A percentile compares a stretch with the other conserved stretches of the same genome.
These are phyloP conservation scores for Hamamelis virginiana DNA, from an alignment of 164 flowering plant genomes.

Conservation along the genomic window DNA sequence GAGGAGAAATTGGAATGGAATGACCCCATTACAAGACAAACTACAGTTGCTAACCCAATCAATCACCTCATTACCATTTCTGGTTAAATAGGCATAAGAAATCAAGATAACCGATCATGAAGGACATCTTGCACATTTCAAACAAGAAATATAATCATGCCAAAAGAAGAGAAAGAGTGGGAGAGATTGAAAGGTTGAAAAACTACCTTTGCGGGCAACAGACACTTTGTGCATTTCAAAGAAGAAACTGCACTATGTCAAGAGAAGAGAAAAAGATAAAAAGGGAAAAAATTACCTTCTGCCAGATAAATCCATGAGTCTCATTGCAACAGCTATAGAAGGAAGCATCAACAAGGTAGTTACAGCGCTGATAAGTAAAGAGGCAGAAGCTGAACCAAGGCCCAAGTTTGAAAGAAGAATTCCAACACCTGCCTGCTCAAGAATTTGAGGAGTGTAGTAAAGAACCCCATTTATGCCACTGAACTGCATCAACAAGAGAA, in stretches of 20 bases:
- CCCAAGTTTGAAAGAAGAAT: constrained; percentile 76
- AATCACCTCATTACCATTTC: no score
- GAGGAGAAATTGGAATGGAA: no score
- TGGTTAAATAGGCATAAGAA: no score
- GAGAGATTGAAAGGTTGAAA: background rate
- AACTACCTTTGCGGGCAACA: no score
- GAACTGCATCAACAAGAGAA: constrained; percentile 50
- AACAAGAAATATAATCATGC: no score
- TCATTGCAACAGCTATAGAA: constrained; percentile 83
- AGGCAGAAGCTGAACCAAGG: constrained; percentile 62
- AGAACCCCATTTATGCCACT: constrained; percentile 93
- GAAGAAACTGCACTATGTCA: background rate
- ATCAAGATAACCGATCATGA: no score
- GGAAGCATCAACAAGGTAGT: constrained; percentile 95
- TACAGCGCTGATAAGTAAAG: constrained; percentile 77
- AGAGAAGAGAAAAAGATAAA: background rate
- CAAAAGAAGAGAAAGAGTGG: no score
- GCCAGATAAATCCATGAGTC: constrained; percentile 88
- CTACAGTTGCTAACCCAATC: no score
- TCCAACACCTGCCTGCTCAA: constrained; percentile 85
- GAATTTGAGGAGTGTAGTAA: constrained; percentile 91
- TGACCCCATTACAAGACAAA: no score
- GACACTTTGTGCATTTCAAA: background rate
- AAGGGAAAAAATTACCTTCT: constrained; percentile 56
- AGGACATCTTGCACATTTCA: no score